Conservation (phyloP, 139 green algal species). For the Limnomonas spitsbergensis region DNA sequence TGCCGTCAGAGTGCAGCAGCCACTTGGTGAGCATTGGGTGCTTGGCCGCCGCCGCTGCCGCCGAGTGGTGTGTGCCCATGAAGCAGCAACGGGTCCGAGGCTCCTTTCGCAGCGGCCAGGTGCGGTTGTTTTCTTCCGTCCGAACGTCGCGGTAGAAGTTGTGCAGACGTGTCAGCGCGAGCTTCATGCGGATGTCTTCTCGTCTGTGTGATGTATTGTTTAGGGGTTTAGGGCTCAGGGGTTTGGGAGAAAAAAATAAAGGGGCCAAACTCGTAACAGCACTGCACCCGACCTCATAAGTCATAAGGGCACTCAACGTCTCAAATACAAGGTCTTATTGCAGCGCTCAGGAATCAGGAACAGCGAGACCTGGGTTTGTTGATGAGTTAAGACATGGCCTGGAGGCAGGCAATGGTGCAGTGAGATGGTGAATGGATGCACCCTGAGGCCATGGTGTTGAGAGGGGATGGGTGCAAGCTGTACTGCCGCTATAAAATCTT, state of each 20-base stretch:
- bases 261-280: background rate
- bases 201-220: background rate
- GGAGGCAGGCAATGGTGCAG: too few relatives aligned
- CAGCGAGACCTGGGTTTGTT: too few relatives aligned
- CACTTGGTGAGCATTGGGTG: background rate
- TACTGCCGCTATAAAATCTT: too few relatives aligned
- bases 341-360: too few relatives aligned
- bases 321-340: too few relatives aligned
- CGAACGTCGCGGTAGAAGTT: constrained; percentile 12
- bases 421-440: too few relatives aligned
- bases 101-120: background rate
- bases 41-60: background rate
- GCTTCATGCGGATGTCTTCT: background rate
- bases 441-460: too few relatives aligned
- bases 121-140: constrained; percentile 3
- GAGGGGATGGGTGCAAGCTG: too few relatives aligned
- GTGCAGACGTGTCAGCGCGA: background rate
- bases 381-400: too few relatives aligned
- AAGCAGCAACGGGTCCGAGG: background rate
- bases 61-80: background rate
- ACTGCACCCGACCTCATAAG: background rate
- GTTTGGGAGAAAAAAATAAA: background rate
- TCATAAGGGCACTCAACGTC: too few relatives aligned
- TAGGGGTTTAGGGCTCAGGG: constrained; percentile 1
- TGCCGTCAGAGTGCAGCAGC: background rate